These are phyloP conservation scores for Ascomycota sp. DNA, from an alignment of 2,329 filamentous ascomycete genomes.

Conservation along the genomic window DNA sequence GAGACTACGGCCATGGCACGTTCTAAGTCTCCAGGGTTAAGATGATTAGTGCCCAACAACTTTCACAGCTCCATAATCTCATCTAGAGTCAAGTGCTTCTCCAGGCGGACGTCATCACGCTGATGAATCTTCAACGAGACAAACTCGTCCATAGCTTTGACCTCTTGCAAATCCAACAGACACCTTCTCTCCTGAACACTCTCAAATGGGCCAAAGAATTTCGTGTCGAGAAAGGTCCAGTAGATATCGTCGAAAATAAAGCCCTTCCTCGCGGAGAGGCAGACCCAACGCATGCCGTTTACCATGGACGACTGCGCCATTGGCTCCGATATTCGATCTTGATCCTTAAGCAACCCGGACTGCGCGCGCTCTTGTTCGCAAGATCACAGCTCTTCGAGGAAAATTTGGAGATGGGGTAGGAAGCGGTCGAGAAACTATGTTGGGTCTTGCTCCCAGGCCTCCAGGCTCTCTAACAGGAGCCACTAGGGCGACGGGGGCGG, in stretches of 20 bases:
- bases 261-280: conserved; percentile 1
- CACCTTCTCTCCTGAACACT: neutral
- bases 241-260: conserved; percentile 2
- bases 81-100: neutral
- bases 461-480: conserved; percentile 13
- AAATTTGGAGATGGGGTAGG: conserved; percentile 12
- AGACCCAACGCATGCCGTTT: conserved; percentile 1
- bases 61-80: neutral
- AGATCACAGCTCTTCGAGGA: conserved; percentile 10
- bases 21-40: too few relatives aligned
- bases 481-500: conserved; percentile 16
- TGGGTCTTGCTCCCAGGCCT: conserved; percentile 12
- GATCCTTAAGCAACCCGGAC: neutral
- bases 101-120: neutral
- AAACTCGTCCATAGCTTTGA: neutral
- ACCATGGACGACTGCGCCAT: conserved; percentile 1
- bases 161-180: neutral
- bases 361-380: conserved; percentile 7
- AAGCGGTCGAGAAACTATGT: conserved; percentile 11
- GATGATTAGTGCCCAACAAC: too few relatives aligned
- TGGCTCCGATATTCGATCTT: conserved; percentile 1
- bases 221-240: conserved; percentile 1
- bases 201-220: conserved; percentile 1
- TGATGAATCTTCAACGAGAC: neutral
- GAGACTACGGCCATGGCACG: too few relatives aligned